Percentiles rank a stretch among this genome's conserved stretches.
Evolutionary conservation across 106 monocot genomes (phyloP).

Genomic region (Posidonia australis): DNA sequence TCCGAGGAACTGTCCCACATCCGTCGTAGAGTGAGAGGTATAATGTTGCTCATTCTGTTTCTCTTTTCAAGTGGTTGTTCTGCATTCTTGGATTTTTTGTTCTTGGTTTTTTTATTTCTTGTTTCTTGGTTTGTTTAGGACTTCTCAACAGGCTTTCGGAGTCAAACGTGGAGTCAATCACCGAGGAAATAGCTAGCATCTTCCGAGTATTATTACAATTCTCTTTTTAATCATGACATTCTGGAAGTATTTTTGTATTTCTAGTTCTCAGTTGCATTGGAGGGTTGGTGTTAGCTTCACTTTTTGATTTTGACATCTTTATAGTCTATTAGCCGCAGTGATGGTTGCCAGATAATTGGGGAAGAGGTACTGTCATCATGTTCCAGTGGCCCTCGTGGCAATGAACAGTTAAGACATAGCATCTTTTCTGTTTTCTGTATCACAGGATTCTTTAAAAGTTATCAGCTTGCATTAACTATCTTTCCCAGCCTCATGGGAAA

Average conservation of each 20-base stretch:
- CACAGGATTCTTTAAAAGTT: no score
- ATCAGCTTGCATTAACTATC: no score
- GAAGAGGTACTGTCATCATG: conserved; percentile 60
- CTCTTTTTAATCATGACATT: neutral
- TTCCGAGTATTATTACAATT: conserved; percentile 41
- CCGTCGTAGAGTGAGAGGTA: conserved; percentile 76
- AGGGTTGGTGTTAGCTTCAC: neutral
- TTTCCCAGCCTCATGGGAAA: no score
- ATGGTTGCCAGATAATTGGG: conserved; percentile 58
- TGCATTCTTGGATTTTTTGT: neutral
- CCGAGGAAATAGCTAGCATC: conserved; percentile 54
- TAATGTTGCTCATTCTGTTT: neutral
- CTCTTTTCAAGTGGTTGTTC: neutral
- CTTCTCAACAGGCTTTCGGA: conserved; percentile 64
- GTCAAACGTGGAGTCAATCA: conserved; percentile 73
- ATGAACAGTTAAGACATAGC: conserved; percentile 69
- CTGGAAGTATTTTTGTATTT: neutral
- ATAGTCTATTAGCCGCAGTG: conserved; percentile 71
- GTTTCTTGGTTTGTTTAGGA: conserved; percentile 20
- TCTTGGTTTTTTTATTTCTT: neutral
- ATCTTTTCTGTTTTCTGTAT: no score
- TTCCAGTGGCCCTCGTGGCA: conserved; percentile 53
- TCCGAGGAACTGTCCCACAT: conserved; percentile 61
- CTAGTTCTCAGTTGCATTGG: neutral
- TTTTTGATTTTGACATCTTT: conserved; percentile 6